Evolutionary conservation across 805 yeast species (phyloP).

Genomic region (Debaryomyces prosopidis): DNA sequence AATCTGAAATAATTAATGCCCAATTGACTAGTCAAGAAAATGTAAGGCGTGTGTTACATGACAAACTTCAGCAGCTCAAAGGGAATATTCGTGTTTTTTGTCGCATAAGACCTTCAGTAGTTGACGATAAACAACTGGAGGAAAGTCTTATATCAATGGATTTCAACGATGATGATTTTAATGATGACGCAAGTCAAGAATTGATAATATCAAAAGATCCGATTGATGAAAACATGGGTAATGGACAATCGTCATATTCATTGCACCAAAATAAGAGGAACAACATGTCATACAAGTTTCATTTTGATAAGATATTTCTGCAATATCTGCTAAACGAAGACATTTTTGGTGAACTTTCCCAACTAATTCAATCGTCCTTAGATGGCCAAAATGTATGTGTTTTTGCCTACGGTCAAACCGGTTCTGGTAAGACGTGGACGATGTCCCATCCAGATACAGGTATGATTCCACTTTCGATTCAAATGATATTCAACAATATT

Average conservation of each 20-base stretch:
- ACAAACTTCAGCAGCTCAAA: slow-evolving; percentile 77
- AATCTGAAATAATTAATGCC: slow-evolving; percentile 20
- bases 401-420: slow-evolving; percentile 96
- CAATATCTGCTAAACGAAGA: slow-evolving; percentile 53
- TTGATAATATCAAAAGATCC: slow-evolving; percentile 24
- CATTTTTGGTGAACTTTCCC: slow-evolving; percentile 83
- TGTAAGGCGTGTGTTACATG: slow-evolving; percentile 64
- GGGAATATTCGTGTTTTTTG: slow-evolving; percentile 94
- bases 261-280: slow-evolving; percentile 12
- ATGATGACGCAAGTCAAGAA: slow-evolving; percentile 37
- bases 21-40: slow-evolving; percentile 51
- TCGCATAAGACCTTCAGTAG: slow-evolving; percentile 63
- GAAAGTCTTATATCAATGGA: slow-evolving; percentile 14
- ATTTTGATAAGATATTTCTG: slow-evolving; percentile 78
- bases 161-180: slow-evolving; percentile 24
- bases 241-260: slow-evolving; percentile 6
- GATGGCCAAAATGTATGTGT: slow-evolving; percentile 93
- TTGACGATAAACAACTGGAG: background rate
- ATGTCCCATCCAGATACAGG: slow-evolving; percentile 77
- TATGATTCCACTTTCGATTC: slow-evolving; percentile 74
- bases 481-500: slow-evolving; percentile 64
- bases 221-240: background rate
- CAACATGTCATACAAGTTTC: slow-evolving; percentile 40
- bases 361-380: slow-evolving; percentile 71
- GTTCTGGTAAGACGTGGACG: slow-evolving; percentile 90